These are phyloP conservation scores for Agaricus subrufescens DNA, from an alignment of 768 basidiomycete species.

Conservation along the genomic window DNA sequence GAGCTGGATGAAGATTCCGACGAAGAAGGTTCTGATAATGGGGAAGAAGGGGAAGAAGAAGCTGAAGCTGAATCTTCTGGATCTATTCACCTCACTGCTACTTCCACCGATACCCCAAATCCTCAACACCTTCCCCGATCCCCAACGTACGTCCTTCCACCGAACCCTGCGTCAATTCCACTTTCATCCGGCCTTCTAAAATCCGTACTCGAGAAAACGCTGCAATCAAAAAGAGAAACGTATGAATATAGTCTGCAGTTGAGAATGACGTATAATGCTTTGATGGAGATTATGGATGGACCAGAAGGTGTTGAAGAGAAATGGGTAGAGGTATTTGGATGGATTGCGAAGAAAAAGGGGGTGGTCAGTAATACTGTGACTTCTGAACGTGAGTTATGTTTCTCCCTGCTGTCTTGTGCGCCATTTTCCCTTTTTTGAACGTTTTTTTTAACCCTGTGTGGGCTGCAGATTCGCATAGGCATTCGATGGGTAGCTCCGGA, in stretches of 20 bases:
- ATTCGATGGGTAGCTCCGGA: conserved; percentile 1
- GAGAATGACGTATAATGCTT: conserved; percentile 77
- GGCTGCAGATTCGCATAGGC: conserved; percentile 1
- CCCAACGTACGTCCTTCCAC: conserved; percentile 22
- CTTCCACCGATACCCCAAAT: not conserved
- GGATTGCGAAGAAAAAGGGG: conserved; percentile 65
- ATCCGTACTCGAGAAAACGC: conserved; percentile 21
- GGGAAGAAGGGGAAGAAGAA: conserved; percentile 13
- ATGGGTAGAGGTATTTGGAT: conserved; percentile 83
- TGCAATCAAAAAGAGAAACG: conserved; percentile 47
- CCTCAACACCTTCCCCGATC: not conserved
- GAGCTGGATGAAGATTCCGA: conserved; percentile 33
- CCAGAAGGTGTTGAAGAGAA: conserved; percentile 75
- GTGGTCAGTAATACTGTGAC: conserved; percentile 12
- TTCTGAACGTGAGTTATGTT: conserved; percentile 11
- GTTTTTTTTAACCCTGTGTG: not conserved
- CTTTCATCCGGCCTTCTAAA: conserved; percentile 24
- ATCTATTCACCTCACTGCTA: not conserved
- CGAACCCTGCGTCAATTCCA: conserved; percentile 25
- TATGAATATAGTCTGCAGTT: conserved; percentile 83
- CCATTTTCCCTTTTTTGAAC: too few relatives aligned
- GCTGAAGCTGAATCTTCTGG: conserved; percentile 9
- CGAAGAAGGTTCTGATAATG: conserved; percentile 12
- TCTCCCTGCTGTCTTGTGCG: not conserved
- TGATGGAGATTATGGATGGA: conserved; percentile 82